These are phyloP conservation scores for Amanita muscaria DNA, from an alignment of 768 basidiomycete genomes.

Conservation along the genomic window DNA sequence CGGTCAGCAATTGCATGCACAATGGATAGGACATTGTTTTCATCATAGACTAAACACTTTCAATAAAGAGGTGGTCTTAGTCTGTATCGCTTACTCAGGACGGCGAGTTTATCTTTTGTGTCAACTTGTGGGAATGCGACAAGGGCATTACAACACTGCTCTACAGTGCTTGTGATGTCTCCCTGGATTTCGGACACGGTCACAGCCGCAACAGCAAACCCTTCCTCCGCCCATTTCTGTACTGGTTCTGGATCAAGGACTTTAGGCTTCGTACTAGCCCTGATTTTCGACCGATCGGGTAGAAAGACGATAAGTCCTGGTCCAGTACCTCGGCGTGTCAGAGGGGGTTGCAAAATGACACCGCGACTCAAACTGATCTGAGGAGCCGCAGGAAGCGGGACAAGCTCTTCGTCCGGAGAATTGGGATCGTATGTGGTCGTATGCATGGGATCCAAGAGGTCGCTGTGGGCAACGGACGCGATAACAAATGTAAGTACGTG, in stretches of 20 bases:
- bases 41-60: not conserved
- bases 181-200: slow-evolving; percentile 16
- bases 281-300: slow-evolving; percentile 21
- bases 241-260: slow-evolving; percentile 40
- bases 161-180: slow-evolving; percentile 21
- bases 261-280: slow-evolving; percentile 16
- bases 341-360: slow-evolving; percentile 35
- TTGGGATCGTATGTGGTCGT: slow-evolving; percentile 27
- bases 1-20: slow-evolving; percentile 16
- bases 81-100: slow-evolving; percentile 27
- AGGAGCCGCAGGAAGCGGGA: slow-evolving; percentile 35
- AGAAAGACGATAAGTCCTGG: slow-evolving; percentile 39
- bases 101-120: slow-evolving; percentile 33
- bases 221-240: slow-evolving; percentile 48
- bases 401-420: slow-evolving; percentile 30
- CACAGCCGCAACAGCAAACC: slow-evolving; percentile 37
- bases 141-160: slow-evolving; percentile 27
- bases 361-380: slow-evolving; percentile 21
- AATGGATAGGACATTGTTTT: slow-evolving; percentile 15
- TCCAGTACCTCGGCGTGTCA: slow-evolving; percentile 39
- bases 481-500: no score
- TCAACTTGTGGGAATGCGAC: slow-evolving; percentile 29
- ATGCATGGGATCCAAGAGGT: slow-evolving; percentile 14
- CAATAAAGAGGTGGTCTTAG: not conserved
- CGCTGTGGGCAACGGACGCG: no score